Evolutionary conservation across 495 filamentous ascomycete genomes (phyloP).

Genomic region (Chaetomium fimeti): DNA sequence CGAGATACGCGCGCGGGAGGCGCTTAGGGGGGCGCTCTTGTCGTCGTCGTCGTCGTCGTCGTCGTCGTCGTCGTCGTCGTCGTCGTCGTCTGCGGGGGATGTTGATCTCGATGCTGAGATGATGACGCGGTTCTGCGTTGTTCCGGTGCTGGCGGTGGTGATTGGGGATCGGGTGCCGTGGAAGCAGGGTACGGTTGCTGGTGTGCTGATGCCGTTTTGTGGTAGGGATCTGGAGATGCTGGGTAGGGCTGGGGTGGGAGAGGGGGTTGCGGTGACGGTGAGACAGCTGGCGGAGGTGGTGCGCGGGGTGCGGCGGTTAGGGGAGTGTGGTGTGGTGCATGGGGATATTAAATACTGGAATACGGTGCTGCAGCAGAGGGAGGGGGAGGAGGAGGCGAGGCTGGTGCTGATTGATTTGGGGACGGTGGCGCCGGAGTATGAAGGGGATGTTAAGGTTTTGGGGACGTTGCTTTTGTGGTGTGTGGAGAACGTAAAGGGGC

Average conservation of each 20-base stretch:
- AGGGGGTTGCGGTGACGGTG: neutral
- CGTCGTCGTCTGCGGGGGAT: too few relatives aligned
- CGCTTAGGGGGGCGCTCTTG: neutral
- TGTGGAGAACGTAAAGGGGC: neutral
- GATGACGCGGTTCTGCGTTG: neutral
- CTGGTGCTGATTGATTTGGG: neutral
- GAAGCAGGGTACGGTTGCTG: neutral
- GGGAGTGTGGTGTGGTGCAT: neutral
- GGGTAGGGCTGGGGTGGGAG: neutral
- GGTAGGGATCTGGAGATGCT: neutral
- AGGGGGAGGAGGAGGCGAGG: neutral
- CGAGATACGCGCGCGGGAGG: neutral
- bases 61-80: too few relatives aligned
- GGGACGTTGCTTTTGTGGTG: neutral
- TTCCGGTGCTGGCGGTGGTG: neutral
- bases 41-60: too few relatives aligned
- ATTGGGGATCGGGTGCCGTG: neutral
- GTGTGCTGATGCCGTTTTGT: neutral
- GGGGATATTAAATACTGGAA: conserved; percentile 3
- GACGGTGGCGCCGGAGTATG: neutral
- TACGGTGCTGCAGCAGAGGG: neutral
- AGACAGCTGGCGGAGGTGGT: neutral
- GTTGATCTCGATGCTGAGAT: neutral
- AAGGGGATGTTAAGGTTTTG: neutral
- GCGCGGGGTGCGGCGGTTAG: neutral